Evolutionary conservation across 1,139 yeast genomes (phyloP), one percentile per base, ranked within the genome.

Genomic region (Kurtzmaniella quercitrusa): DNA sequence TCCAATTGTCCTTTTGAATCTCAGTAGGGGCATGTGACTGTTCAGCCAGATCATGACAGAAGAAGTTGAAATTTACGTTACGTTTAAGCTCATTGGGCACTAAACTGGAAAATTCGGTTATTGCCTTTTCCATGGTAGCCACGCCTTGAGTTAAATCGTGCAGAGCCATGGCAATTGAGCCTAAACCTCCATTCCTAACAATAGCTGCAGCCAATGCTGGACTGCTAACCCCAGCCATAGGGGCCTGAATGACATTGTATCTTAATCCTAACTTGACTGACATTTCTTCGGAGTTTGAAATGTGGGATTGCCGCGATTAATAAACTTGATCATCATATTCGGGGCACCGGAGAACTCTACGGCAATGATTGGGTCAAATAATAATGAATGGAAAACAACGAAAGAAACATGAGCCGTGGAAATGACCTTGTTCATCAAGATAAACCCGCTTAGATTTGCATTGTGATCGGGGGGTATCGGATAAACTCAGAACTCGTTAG

Each of bases 201-300:
- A 73, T 67, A 1, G 56, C 58, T 1, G 72, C 63, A 0, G 79
- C 77, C 45, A 76, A 52, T 27, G 59, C 58, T 1, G 66, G 58
- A 0, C 77, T 73, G 19, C 73, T 62, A 1, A 75, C 65, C 1
- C 81, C 81, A 0, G 81, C 80, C 81, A 77, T 77, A 25, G 81
- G 81, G 1, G 81, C 66, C 50, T 75, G 79, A 31, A 76, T 56
- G 2, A 77, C 58, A 1, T 81, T 81, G 27, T 57, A 50, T 21
- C 50, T 57, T 14, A 31, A 31, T 31, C 18, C 18, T 14, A 31
- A 17, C 18, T 27, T 27, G 12, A 27, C 31, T 27, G 31, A 27
- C 31, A 27, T 27, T 23, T 8, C 25, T 10, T 10, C 25, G 31
- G 31, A 27, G 10, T 27, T 7, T 7, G 14, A 27, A n/a, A 12